These are phyloP conservation scores for Phytophthora rubi DNA, from an alignment of 352 stramenopile genomes.

Conservation along the genomic window DNA sequence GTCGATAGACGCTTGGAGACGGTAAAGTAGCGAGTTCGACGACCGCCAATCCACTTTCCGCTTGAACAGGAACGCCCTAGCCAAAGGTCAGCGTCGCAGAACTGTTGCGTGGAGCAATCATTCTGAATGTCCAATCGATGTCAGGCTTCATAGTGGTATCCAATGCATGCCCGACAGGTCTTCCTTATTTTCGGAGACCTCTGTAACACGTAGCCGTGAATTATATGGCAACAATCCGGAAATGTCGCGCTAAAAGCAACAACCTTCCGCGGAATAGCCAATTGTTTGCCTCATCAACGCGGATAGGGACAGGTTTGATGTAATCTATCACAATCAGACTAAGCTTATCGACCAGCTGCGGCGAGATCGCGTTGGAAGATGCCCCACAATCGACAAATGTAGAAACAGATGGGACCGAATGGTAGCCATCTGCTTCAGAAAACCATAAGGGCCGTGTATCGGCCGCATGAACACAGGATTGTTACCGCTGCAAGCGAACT, in stretches of 20 bases:
- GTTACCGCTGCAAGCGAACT: background rate
- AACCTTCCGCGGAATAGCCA: background rate
- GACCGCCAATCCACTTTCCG: too few relatives aligned
- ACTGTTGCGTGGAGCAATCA: background rate
- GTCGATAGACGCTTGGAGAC: too few relatives aligned
- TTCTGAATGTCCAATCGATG: background rate
- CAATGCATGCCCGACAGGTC: background rate
- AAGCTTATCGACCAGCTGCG: background rate
- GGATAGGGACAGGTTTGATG: background rate
- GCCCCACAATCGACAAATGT: background rate
- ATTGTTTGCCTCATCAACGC: background rate
- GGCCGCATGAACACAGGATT: background rate
- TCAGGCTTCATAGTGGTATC: background rate
- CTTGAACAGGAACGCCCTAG: too few relatives aligned
- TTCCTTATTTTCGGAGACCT: background rate
- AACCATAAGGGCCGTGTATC: background rate
- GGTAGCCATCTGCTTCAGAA: background rate
- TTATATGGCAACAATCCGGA: background rate
- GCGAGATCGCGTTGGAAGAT: background rate
- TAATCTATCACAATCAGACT: background rate
- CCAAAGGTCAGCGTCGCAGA: too few relatives aligned
- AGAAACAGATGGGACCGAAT: background rate
- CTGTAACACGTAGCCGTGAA: background rate
- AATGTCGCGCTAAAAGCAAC: background rate
- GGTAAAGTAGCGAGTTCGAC: too few relatives aligned